phyloP scores from a whole-genome alignment of 148 eudicot species.

The Rhododendron simsii region DNA sequence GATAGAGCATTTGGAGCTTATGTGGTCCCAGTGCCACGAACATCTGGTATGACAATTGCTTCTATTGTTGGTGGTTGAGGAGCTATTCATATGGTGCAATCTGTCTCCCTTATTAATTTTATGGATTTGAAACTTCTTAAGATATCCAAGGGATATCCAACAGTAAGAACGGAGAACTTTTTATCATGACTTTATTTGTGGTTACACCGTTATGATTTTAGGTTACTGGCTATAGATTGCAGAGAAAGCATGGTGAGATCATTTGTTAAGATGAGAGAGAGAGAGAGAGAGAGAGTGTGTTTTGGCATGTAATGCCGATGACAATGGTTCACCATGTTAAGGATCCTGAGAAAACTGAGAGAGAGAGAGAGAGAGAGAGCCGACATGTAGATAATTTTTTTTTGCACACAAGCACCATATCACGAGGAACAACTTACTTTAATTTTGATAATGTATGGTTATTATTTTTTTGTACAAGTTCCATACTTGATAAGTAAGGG shows the following conservation, averaged over 20 bases:
- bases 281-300: not conserved
- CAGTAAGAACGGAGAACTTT: not conserved
- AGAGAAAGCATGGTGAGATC: not conserved
- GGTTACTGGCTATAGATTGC: not conserved
- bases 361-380: not conserved
- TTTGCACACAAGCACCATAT: not conserved
- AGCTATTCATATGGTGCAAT: not conserved
- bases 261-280: not conserved
- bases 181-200: not conserved
- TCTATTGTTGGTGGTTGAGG: not conserved
- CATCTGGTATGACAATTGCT: slow-evolving; percentile 46
- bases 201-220: not conserved
- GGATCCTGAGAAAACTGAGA: not conserved
- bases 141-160: not conserved
- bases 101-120: not conserved
- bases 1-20: slow-evolving; percentile 83
- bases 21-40: slow-evolving; percentile 52
- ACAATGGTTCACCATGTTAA: not conserved
- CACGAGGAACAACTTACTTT: not conserved
- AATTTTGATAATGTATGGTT: not conserved
- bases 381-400: not conserved
- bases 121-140: not conserved
- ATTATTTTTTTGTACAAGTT: not conserved
- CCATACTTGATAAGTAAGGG: not conserved
- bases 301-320: too few relatives aligned